Percentiles rank a stretch among this genome's conserved stretches.
Conservation (phyloP, 2,329 filamentous ascomycete species). For the Pseudocercospora ulei region DNA sequence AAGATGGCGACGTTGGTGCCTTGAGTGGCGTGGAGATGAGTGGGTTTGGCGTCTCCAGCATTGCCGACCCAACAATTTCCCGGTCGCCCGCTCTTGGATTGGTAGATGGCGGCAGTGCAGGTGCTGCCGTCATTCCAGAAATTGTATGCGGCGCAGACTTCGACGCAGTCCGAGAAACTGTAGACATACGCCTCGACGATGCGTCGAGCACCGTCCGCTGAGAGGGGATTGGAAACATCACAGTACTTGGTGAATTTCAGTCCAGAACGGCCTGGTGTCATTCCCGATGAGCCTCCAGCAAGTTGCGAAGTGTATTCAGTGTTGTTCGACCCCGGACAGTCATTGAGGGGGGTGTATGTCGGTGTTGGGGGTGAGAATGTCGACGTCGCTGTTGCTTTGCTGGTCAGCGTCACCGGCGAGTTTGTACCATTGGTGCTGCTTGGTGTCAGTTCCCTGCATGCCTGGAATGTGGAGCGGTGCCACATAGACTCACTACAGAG, state of each 20-base stretch:
- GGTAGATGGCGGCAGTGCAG: conserved; percentile 32
- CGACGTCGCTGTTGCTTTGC: conserved; percentile 21
- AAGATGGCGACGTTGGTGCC: conserved; percentile 27
- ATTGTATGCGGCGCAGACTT: conserved; percentile 33
- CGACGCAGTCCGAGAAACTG: conserved; percentile 34
- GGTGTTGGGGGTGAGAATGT: conserved; percentile 29
- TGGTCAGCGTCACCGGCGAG: conserved; percentile 16
- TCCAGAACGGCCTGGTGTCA: conserved; percentile 15
- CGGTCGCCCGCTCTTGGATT: conserved; percentile 24
- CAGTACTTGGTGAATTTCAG: conserved; percentile 33
- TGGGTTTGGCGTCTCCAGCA: conserved; percentile 14
- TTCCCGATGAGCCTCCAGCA: conserved; percentile 12
- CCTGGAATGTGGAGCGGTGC: conserved; percentile 6
- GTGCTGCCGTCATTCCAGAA: conserved; percentile 21
- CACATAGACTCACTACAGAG: conserved; percentile 12
- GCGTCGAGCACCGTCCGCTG: conserved; percentile 15
- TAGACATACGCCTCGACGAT: conserved; percentile 33
- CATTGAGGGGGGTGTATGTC: conserved; percentile 30
- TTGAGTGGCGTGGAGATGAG: conserved; percentile 15
- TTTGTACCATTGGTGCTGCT: conserved; percentile 20
- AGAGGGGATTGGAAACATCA: conserved; percentile 28
- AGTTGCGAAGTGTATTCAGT: conserved; percentile 30
- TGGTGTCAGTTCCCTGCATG: conserved; percentile 15
- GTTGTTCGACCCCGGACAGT: conserved; percentile 31
- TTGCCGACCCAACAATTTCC: conserved; percentile 32